These are phyloP conservation scores for Cadophora malorum DNA, from an alignment of 2,329 filamentous ascomycete genomes.

Conservation along the genomic window DNA sequence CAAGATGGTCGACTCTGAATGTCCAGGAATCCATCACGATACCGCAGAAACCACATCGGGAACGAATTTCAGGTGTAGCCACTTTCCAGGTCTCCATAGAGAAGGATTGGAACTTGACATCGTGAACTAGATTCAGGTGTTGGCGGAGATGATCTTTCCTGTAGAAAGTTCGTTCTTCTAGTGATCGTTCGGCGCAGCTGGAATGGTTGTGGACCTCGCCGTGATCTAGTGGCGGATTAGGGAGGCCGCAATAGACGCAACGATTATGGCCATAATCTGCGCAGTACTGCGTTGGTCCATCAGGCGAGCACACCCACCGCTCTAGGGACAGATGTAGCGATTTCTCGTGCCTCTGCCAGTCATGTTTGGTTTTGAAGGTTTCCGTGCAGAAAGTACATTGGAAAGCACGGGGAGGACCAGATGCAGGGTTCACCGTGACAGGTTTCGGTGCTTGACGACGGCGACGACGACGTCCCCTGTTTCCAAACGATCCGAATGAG, in stretches of 20 bases:
- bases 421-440: constrained; percentile 55
- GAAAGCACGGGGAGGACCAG: constrained; percentile 51
- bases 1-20: constrained; percentile 65
- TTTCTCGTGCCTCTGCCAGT: constrained; percentile 75
- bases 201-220: constrained; percentile 65
- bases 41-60: constrained; percentile 70
- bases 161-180: constrained; percentile 69
- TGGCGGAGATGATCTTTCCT: constrained; percentile 72
- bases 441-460: constrained; percentile 42
- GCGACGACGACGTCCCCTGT: constrained; percentile 41
- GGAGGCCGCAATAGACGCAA: constrained; percentile 66
- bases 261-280: constrained; percentile 62
- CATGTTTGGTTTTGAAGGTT: constrained; percentile 71
- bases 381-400: constrained; percentile 75
- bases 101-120: constrained; percentile 64
- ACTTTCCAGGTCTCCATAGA: constrained; percentile 71
- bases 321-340: constrained; percentile 69
- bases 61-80: constrained; percentile 65
- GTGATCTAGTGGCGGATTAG: constrained; percentile 61
- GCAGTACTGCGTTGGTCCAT: constrained; percentile 61
- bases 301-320: constrained; percentile 68
- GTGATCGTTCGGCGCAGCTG: constrained; percentile 69
- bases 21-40: constrained; percentile 67
- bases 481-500: constrained; percentile 43
- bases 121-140: constrained; percentile 67